Base-by-base conservation (phyloP, 305 asterid genomes). In the Fraxinus ornus region DNA sequence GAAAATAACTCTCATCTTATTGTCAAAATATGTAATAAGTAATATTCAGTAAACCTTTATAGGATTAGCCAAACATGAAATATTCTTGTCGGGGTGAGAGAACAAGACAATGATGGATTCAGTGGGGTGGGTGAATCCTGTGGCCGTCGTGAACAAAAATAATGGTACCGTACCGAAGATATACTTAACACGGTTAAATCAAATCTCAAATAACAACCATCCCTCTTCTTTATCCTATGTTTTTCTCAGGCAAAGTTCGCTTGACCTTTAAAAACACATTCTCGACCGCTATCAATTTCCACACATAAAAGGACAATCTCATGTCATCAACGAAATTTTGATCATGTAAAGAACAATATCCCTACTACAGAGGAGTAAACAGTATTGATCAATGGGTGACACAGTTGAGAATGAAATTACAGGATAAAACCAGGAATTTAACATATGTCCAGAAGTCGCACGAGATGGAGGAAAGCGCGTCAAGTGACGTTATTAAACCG, bases 401-500 rank as follows among this genome's bases (percentile, higher is more conserved):
- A 17, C 26, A 2, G 76, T 6, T 72, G 6, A 72, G 28, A 33
- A 33, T 33, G 47, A 33, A 72, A 72, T 33, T 37, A 72, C 76
- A 33, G 13, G 47, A 72, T 13, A 30, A 33, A 33, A 72, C 39
- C 47, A 33, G 22, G 76, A 32, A 72, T 33, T 71, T 72, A 72
- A 30, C 41, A 70, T 1, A 15, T 13, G 44, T 72, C 44, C 26
- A 17, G 13, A 72, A 32, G 47, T 72, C 37, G 76, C 76, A 32
- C 9, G 1, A 72, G 26, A 33, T 33, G 47, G 17, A 72, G 26
- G 24, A 72, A n/a, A 72, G 49, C 44, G 26, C 19, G 19, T 47
- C 57, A 47, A 47, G 57, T 13, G 19, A 47, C 57, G 80, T 79
- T 71, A 85, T 77, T 84, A 86, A 80, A 79, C 83, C 7, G 88